Evolutionary conservation across 768 basidiomycete genomes (phyloP).

Genomic region (Leccinum longicurvipes): DNA sequence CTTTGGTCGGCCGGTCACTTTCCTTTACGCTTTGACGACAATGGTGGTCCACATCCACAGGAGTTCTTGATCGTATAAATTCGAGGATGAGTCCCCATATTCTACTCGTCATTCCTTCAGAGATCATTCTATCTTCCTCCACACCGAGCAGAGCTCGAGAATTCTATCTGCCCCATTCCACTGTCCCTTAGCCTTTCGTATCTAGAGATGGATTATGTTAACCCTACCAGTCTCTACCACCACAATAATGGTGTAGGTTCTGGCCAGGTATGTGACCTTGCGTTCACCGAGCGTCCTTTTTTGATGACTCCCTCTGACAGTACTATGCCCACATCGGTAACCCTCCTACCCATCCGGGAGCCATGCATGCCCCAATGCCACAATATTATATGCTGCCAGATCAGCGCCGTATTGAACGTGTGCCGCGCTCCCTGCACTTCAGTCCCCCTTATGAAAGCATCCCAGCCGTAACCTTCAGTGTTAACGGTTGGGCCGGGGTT

Average conservation of each 20-base stretch:
- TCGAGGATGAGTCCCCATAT: not conserved
- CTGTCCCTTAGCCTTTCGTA: not conserved
- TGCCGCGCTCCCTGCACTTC: not conserved
- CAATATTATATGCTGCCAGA: not conserved
- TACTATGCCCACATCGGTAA: not conserved
- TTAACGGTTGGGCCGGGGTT: not conserved
- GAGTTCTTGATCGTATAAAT: not conserved
- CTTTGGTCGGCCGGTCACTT: not conserved
- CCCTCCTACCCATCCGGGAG: not conserved
- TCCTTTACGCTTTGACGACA: not conserved
- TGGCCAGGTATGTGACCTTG: not conserved
- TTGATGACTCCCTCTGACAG: not conserved
- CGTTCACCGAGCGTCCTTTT: not conserved
- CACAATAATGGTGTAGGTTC: not conserved
- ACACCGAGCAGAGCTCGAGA: not conserved
- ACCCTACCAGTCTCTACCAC: not conserved
- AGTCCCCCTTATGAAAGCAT: not conserved
- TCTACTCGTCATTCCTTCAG: not conserved
- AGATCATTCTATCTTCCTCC: not conserved
- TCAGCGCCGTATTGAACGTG: conserved; percentile 2
- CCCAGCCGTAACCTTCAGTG: not conserved
- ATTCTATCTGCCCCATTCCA: not conserved
- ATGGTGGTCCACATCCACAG: not conserved
- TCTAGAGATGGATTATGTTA: not conserved
- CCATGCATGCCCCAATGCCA: conserved; percentile 1